Base-by-base conservation (phyloP, 257 asterid genomes). In the Scutellaria minor region DNA sequence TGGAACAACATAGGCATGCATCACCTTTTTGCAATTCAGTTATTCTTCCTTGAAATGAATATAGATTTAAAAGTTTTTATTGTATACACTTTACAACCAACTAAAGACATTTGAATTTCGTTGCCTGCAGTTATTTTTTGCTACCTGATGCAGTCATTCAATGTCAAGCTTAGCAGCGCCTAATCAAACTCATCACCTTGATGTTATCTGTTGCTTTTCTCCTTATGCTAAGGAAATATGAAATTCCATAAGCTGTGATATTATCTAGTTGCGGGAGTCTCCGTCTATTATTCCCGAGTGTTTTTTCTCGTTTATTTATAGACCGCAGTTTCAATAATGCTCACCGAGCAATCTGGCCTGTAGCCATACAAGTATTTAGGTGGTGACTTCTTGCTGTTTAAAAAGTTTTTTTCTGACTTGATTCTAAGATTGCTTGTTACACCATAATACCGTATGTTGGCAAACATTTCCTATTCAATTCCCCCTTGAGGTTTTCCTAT, bases 61-160 rank as follows among this genome's bases (percentile, higher is more conserved):
- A 31, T 31, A 31, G 5, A 2, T 31, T 31, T 31, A 31, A 31
- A 31, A 31, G 37, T 4, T 31, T 31, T 4, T 14, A 18, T 18
- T 59, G 51, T 66, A 48, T 10, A 45, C 3, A 31, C 4, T 31
- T 31, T 72, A 44, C 70, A 35, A 73, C 72, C 66, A 52, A 68
- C 18, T 22, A 27, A 31, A 64, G 54, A 47, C 67, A n/a, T 55
- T 53, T 24, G 22, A 53, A 20, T 68, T 42, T 52, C 53, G 4
- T 31, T 68, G 41, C 64, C 52, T 81, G 82, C 85, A 81, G 80
- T 27, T 31, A 60, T 76, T 51, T 53, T 59, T 31, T 39, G 64
- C 62, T 24, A 9, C 31, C n/a, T 31, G 37, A 45, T 60, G 42
- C 67, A 39, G 50, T 46, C 66, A 5, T 47, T 51, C 31, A 58